Conservation (phyloP, 495 filamentous ascomycete species). For the Lasiosphaeria hispida region DNA sequence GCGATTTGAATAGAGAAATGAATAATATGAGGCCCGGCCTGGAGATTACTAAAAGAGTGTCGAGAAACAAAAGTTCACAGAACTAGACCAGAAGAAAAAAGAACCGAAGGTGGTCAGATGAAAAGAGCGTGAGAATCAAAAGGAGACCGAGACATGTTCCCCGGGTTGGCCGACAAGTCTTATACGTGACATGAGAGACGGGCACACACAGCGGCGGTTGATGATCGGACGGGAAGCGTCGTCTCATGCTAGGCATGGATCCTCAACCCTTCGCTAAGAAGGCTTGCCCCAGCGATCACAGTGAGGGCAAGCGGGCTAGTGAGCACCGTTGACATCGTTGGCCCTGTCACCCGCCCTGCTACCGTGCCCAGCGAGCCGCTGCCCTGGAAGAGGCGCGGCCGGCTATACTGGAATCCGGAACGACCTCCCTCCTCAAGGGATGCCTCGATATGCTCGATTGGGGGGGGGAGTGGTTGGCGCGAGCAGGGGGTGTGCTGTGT, state of each 20-base stretch:
- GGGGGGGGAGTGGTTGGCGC: conserved; percentile 1
- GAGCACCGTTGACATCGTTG: conserved; percentile 10
- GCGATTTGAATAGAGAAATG: conserved; percentile 20
- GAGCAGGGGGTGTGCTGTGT: conserved; percentile 8
- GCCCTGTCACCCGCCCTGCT: too few species aligned
- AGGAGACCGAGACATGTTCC: conserved; percentile 9
- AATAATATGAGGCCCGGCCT: conserved; percentile 41
- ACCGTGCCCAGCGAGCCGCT: conserved; percentile 12
- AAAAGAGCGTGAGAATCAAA: conserved; percentile 33
- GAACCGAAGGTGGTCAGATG: conserved; percentile 29
- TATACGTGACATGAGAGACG: conserved; percentile 21
- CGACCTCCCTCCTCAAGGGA: conserved; percentile 24
- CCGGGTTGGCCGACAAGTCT: conserved; percentile 4
- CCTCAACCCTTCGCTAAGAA: conserved; percentile 19
- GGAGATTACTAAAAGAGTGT: conserved; percentile 32
- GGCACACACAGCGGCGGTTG: conserved; percentile 3
- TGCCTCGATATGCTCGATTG: conserved; percentile 15
- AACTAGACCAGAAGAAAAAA: conserved; percentile 40
- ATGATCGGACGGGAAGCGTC: conserved; percentile 19
- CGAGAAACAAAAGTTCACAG: conserved; percentile 46
- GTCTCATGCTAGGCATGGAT: conserved; percentile 27
- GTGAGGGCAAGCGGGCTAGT: too few species aligned
- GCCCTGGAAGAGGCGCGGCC: conserved; percentile 19
- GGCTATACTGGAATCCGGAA: conserved; percentile 32
- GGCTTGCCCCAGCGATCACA: conserved; percentile 21